A percentile compares a stretch with the other conserved stretches of the same genome.
Evolutionary conservation across 2,329 filamentous ascomycete genomes (phyloP).

Genomic region (Botrytis sinoallii): DNA sequence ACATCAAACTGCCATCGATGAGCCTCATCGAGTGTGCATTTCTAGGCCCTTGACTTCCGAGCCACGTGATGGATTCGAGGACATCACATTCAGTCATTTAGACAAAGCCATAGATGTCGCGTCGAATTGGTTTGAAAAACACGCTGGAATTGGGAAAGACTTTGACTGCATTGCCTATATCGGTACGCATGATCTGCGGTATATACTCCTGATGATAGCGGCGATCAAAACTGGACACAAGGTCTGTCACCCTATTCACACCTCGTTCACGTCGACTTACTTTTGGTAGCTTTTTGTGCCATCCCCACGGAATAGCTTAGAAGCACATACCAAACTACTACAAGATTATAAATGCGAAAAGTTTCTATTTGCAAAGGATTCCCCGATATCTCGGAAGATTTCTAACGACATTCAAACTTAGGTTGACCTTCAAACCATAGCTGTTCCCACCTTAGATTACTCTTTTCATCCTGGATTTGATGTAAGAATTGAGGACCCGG

Average conservation of each 20-base stretch:
- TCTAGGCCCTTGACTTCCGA: conserved; percentile 4
- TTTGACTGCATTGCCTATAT: conserved; percentile 46
- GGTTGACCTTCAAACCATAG: neutral
- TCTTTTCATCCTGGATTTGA: conserved; percentile 1
- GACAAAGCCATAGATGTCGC: conserved; percentile 27
- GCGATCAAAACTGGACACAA: conserved; percentile 17
- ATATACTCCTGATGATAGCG: conserved; percentile 2
- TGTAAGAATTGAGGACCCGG: no score
- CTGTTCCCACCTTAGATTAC: neutral
- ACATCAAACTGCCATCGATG: conserved; percentile 2
- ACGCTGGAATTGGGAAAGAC: conserved; percentile 11
- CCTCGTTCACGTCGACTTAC: neutral
- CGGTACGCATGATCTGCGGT: conserved; percentile 31
- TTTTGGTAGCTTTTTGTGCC: conserved; percentile 9
- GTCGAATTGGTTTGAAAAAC: conserved; percentile 21
- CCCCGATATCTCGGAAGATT: neutral
- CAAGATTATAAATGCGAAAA: conserved; percentile 2
- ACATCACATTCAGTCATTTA: conserved; percentile 22
- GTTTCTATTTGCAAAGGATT: conserved; percentile 1
- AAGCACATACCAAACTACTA: conserved; percentile 8
- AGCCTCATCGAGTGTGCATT: conserved; percentile 11
- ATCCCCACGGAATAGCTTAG: conserved; percentile 6
- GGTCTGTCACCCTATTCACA: neutral
- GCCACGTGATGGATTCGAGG: conserved; percentile 18
- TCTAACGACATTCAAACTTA: neutral